phyloP scores from a whole-genome alignment of 2,329 filamentous ascomycete species.

The Davidsoniella eucalypti region DNA sequence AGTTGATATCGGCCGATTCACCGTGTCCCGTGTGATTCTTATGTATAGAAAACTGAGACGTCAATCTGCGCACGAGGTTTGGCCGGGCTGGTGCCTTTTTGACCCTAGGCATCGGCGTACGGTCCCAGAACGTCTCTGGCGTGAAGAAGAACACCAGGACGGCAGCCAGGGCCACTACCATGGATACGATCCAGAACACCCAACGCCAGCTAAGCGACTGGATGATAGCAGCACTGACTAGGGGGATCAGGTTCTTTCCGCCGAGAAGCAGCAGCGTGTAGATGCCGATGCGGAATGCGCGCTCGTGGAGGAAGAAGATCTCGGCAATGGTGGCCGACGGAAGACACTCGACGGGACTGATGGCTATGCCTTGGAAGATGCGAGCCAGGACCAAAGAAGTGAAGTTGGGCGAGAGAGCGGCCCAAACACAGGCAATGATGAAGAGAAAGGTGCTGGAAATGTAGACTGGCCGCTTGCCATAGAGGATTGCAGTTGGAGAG shows the following conservation, averaged over 20 bases:
- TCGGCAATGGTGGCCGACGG: constrained; percentile 90
- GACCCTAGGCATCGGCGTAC: constrained; percentile 40
- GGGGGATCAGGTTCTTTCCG: constrained; percentile 77
- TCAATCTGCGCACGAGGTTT: constrained; percentile 31
- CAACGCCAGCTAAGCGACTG: constrained; percentile 67
- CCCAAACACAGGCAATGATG: constrained; percentile 59
- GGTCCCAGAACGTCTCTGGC: constrained; percentile 91
- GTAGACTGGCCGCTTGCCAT: constrained; percentile 81
- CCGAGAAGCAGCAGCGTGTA: constrained; percentile 80
- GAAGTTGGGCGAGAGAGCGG: constrained; percentile 73
- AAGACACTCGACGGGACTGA: constrained; percentile 81
- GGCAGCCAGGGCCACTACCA: constrained; percentile 56
- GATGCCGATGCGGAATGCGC: constrained; percentile 82
- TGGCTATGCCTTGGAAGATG: constrained; percentile 73
- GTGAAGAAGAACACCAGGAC: constrained; percentile 74
- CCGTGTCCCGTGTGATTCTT: constrained; percentile 6
- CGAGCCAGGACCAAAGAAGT: constrained; percentile 63
- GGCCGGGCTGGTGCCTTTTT: constrained; percentile 22
- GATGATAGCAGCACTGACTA: constrained; percentile 77
- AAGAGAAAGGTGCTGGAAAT: constrained; percentile 64
- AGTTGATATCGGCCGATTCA: neutral
- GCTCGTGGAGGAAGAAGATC: constrained; percentile 75
- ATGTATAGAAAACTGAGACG: constrained; percentile 23
- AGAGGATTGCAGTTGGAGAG: constrained; percentile 82
- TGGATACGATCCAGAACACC: constrained; percentile 80